Base-by-base conservation (phyloP, 2,329 filamentous ascomycete genomes). In the Colletotrichum sp. region DNA sequence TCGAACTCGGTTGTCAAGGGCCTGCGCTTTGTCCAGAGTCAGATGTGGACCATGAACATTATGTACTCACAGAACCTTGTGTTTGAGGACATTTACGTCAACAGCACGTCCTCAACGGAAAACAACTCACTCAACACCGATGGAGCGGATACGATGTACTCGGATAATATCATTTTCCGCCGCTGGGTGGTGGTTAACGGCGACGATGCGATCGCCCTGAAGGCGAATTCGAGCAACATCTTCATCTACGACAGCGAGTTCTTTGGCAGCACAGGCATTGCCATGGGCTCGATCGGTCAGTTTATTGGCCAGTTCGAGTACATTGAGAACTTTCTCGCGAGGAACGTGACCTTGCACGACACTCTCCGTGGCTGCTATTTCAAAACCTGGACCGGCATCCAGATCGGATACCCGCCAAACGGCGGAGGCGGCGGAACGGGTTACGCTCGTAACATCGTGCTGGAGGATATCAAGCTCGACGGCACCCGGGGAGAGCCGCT, bases 11-110 rank as follows among this genome's bases (percentile, higher is more conserved):
- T 87, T 5, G 83, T 92, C 14, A 82, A 84, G 48, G 86, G 89
- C 4, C 75, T 92, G 18, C 84, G 84, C 4, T 91, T 91, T 77
- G 82, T 92, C 9, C 87, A 90, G 75, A 90, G 87, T 75, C 90
- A 92, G 82, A 92, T 92, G 90, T 92, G 91, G 87, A 89, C 89
- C 1, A 88, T 92, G 85, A 88, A 88, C 2, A 85, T 91, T 34
- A 89, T 88, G 12, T 82, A 88, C 79, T 88, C 87, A 4, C 76
- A 86, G 8, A 82, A 88, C 65, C 81, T 89, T 3, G 81, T 88
- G 1, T 83, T 92, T 8, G 84, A 89, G 66, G 85, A 89, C 75
- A 90, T 92, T 6, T 89, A 86, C 76, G 85, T 91, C 71, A 91
- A 91, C 82, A 91, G 86, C 80, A 88, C 86, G 1, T 84, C 83